Conservation (phyloP, 2,329 filamentous ascomycete species). For the Ramularia endophylla region DNA sequence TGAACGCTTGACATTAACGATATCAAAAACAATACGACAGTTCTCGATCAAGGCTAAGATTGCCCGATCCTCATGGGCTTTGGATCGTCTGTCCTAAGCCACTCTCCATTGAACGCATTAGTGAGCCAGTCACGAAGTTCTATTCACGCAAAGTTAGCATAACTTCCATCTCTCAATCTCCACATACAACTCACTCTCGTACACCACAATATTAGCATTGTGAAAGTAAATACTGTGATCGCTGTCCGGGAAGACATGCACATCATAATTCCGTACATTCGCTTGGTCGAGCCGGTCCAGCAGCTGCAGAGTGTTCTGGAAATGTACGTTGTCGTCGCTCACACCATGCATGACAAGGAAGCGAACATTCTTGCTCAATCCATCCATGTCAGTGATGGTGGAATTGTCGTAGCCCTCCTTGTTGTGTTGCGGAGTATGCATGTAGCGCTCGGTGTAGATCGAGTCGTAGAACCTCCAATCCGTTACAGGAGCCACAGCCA, state of each 20-base stretch:
- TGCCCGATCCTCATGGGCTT: constrained; percentile 34
- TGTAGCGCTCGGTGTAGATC: constrained; percentile 94
- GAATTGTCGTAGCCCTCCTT: constrained; percentile 67
- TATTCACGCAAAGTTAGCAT: constrained; percentile 31
- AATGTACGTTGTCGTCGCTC: constrained; percentile 96
- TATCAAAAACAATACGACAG: too few species aligned
- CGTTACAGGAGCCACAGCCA: constrained; percentile 97
- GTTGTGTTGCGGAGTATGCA: constrained; percentile 89
- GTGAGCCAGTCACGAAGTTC: constrained; percentile 85
- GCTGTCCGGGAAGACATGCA: constrained; percentile 93
- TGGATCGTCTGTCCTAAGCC: constrained; percentile 58
- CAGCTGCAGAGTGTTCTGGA: constrained; percentile 86
- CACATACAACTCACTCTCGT: constrained; percentile 71
- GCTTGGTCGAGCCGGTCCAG: constrained; percentile 80
- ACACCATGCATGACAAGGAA: constrained; percentile 95
- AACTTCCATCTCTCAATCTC: too few species aligned
- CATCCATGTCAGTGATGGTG: constrained; percentile 66
- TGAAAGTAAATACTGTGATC: constrained; percentile 96
- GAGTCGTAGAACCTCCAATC: constrained; percentile 95
- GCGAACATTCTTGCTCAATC: constrained; percentile 68
- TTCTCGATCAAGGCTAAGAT: too few species aligned
- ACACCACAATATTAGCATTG: constrained; percentile 84
- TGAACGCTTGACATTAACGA: too few species aligned
- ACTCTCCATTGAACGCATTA: constrained; percentile 97
- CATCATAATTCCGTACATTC: constrained; percentile 85